These are phyloP conservation scores for Sarocladium kiliense DNA, from an alignment of 2,329 filamentous ascomycete species.

Conservation along the genomic window DNA sequence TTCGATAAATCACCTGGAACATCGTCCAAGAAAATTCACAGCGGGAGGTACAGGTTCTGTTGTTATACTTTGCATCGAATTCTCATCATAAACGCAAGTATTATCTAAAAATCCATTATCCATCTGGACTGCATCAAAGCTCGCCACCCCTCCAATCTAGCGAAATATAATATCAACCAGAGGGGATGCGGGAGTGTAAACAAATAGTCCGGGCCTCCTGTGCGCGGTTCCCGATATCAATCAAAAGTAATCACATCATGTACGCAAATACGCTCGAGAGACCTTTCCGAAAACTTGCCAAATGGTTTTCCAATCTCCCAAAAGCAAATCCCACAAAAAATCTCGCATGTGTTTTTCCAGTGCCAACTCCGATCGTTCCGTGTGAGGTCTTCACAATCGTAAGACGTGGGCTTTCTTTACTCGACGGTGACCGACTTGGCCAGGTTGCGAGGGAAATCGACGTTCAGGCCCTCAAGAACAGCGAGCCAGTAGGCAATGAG, in stretches of 20 bases:
- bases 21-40: no score
- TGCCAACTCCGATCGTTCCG: slow-evolving; percentile 17
- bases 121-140: background rate
- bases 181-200: background rate
- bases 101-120: slow-evolving; percentile 2
- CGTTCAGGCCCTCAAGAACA: slow-evolving; percentile 90
- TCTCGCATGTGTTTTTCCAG: slow-evolving; percentile 9
- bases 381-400: slow-evolving; percentile 10
- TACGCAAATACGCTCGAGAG: background rate
- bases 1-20: no score
- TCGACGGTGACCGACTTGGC: slow-evolving; percentile 99
- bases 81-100: background rate
- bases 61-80: background rate
- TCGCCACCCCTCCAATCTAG: slow-evolving; percentile 1
- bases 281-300: slow-evolving; percentile 2
- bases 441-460: slow-evolving; percentile 97
- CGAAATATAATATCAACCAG: background rate
- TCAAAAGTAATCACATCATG: slow-evolving; percentile 3
- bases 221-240: slow-evolving; percentile 6
- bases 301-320: slow-evolving; percentile 2
- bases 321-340: slow-evolving; percentile 5
- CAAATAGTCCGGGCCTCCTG: background rate
- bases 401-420: slow-evolving; percentile 43
- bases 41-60: no score
- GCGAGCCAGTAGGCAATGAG: slow-evolving; percentile 99